Evolutionary conservation across 164 flowering plant genomes (phyloP), one percentile per base, ranked within the genome.

Genomic region (Litsea cubeba): DNA sequence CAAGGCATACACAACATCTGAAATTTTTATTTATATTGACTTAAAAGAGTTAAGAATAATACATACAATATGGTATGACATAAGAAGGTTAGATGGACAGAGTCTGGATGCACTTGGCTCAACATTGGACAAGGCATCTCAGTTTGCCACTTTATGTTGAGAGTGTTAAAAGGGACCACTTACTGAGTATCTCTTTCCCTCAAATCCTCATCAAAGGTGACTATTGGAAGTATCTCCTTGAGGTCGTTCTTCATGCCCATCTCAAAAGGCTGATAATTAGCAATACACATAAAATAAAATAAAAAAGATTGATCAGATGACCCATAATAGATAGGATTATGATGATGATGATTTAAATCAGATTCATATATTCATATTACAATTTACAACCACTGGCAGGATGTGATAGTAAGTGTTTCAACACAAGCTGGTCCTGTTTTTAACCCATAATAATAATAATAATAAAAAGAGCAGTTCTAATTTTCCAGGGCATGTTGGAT

Each of bases 1-100:
- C 96, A 77, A 94, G 80, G 76, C 98, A 94, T 10, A 92, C 96
- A 72, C 97, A 88, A 70, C 98, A 92, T 74, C 98, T 91, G 85
- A 62, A 60, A 62, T n/a, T n/a, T n/a, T n/a, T n/a, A 28, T 12
- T 68, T 28, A 25, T 14, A 20, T 17, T 14, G 8, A 40, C 46
- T 40, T 8, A 40, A 66, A 6, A 17, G 20, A 17, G 40, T 28
- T 30, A 14, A 15, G 40, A 28, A 25, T 66, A 20, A 30, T 25
- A 12, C 17, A 64, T 2, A 1, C 63, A 18, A 60, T 6, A 60
- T 40, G 8, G 46, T 14, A 60, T 18, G 4, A 0, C 7, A 60
- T 20, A 60, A 60, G 63, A 18, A 23, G 26, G 11, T 25, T 25
- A 25, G 32, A 63, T 63, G 24, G 66, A 63, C 15, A 25, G 32